Evolutionary conservation across 1,284 basidiomycete genomes (phyloP).

Genomic region (Cutaneotrichosporon sp.): DNA sequence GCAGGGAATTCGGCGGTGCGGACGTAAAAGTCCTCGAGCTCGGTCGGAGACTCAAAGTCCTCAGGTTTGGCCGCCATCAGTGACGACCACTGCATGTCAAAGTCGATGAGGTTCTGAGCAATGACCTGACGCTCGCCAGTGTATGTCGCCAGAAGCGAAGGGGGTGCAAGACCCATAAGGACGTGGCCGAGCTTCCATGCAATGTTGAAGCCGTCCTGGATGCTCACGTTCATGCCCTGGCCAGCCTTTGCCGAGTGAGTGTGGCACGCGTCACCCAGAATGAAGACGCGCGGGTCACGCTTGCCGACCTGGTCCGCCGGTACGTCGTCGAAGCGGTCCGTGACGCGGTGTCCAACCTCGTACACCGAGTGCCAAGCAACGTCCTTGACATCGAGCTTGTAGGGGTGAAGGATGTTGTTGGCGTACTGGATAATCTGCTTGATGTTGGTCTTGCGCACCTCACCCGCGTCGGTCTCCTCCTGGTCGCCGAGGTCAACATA

Average conservation of each 20-base stretch:
- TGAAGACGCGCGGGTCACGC: conserved; percentile 28
- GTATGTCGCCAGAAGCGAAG: conserved; percentile 64
- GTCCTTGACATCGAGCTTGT: conserved; percentile 57
- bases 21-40: conserved; percentile 52
- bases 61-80: conserved; percentile 60
- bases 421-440: conserved; percentile 64
- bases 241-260: conserved; percentile 44
- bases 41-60: conserved; percentile 12
- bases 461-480: conserved; percentile 18
- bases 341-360: conserved; percentile 56
- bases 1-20: conserved; percentile 33
- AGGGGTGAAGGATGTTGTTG: conserved; percentile 67
- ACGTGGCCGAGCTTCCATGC: conserved; percentile 57
- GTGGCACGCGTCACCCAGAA: conserved; percentile 44
- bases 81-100: conserved; percentile 70
- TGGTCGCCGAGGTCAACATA: conserved; percentile 26
- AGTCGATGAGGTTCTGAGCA: conserved; percentile 69
- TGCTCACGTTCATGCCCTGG: conserved; percentile 46
- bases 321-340: conserved; percentile 26
- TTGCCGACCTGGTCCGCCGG: conserved; percentile 13
- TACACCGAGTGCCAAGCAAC: conserved; percentile 46
- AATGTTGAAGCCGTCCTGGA: conserved; percentile 46
- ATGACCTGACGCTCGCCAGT: conserved; percentile 26
- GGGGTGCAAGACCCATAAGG: conserved; percentile 63
- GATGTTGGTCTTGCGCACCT: conserved; percentile 49